Percentiles rank a stretch among this genome's conserved stretches.
Evolutionary conservation across 257 asterid species (phyloP).

Genomic region (Apocynum venetum): DNA sequence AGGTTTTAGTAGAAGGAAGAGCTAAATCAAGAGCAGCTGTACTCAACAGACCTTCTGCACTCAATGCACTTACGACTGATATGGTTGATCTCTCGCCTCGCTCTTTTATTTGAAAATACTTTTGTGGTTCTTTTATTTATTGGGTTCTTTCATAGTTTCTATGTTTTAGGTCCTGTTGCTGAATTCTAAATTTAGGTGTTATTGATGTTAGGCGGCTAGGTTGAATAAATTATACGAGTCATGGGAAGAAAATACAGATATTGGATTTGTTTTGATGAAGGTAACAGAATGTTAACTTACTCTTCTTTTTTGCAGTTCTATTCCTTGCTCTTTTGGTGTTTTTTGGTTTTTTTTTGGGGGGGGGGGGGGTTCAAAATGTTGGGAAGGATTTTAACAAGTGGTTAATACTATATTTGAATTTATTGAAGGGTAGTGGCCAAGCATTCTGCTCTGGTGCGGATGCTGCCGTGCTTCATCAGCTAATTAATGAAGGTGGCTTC

Average conservation of each 20-base stretch:
- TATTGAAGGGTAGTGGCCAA: conserved; percentile 59
- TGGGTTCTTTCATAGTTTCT: not conserved
- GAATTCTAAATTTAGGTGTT: not conserved
- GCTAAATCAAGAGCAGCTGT: conserved; percentile 82
- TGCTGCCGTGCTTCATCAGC: conserved; percentile 50
- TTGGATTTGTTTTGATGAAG: conserved; percentile 95
- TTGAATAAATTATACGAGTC: conserved; percentile 73
- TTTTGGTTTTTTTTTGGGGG: too few relatives aligned
- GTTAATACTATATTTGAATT: conserved; percentile 17
- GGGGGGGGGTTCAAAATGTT: not conserved
- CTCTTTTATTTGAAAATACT: conserved; percentile 2
- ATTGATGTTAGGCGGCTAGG: conserved; percentile 55
- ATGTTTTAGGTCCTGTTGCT: not conserved
- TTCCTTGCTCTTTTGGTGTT: not conserved
- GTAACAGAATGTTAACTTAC: conserved; percentile 29
- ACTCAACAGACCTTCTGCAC: conserved; percentile 77
- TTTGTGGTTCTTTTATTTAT: not conserved
- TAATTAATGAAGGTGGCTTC: conserved; percentile 72
- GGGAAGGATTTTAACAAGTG: not conserved
- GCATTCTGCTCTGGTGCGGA: conserved; percentile 93
- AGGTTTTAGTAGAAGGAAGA: conserved; percentile 93
- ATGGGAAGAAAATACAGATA: conserved; percentile 91
- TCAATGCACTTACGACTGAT: conserved; percentile 75
- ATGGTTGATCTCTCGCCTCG: conserved; percentile 44
- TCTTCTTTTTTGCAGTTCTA: not conserved